Evolutionary conservation across 2,329 filamentous ascomycete genomes (phyloP).

Genomic region (Stemphylium beticola): DNA sequence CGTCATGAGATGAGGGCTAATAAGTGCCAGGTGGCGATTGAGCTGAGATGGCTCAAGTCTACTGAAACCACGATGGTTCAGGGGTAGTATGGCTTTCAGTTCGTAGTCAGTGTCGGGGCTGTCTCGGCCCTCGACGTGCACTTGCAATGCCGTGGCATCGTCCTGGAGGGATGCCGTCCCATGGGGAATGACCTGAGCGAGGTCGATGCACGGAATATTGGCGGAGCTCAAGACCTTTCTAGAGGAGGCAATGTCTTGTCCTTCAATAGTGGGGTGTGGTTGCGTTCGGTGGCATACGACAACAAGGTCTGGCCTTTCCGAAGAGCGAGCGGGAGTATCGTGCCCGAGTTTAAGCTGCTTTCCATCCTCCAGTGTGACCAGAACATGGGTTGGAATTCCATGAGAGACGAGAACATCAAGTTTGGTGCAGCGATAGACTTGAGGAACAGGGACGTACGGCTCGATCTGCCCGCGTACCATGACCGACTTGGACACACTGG

Average conservation of each 20-base stretch:
- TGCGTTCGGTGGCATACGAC: constrained; percentile 38
- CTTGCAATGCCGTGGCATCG: constrained; percentile 30
- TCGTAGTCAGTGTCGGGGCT: constrained; percentile 28
- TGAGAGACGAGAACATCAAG: constrained; percentile 18
- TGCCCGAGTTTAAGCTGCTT: constrained; percentile 29
- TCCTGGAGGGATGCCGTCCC: constrained; percentile 27
- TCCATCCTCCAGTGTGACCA: constrained; percentile 33
- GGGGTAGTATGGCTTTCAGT: constrained; percentile 39
- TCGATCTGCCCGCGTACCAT: constrained; percentile 45
- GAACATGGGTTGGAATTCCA: constrained; percentile 13
- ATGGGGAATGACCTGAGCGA: constrained; percentile 38
- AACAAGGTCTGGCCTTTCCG: constrained; percentile 35
- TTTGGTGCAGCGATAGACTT: constrained; percentile 35
- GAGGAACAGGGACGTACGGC: constrained; percentile 37
- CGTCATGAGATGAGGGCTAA: constrained; percentile 33
- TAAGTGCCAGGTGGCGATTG: constrained; percentile 47
- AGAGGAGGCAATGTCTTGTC: constrained; percentile 28
- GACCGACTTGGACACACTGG: constrained; percentile 42
- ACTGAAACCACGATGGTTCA: constrained; percentile 42
- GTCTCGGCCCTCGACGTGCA: constrained; percentile 41
- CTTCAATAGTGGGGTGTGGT: constrained; percentile 15
- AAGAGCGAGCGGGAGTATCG: constrained; percentile 7
- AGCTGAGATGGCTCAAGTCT: constrained; percentile 44
- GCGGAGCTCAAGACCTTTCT: constrained; percentile 31
- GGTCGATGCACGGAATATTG: constrained; percentile 39